Conservation (phyloP, 106 monocot species). For the Dioscorea alata region DNA sequence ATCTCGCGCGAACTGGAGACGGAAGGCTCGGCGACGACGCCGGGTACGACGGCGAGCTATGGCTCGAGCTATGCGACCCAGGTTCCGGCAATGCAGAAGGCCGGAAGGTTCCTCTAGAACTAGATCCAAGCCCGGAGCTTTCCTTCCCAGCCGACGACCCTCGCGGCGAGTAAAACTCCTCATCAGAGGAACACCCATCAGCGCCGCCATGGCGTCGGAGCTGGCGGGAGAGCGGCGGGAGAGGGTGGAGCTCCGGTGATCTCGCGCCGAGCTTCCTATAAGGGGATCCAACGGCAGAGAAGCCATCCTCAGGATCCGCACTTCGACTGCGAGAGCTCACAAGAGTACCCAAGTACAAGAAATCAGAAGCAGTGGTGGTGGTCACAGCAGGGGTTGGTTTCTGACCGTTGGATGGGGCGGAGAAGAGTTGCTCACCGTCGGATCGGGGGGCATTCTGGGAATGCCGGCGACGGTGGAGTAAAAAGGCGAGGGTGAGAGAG, state of each 20-base stretch:
- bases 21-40: constrained; percentile 6
- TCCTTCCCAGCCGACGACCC: constrained; percentile 24
- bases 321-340: constrained; percentile 16
- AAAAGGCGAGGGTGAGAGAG: constrained; percentile 23
- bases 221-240: constrained; percentile 50
- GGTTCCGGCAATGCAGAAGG: constrained; percentile 21
- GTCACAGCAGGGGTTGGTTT: constrained; percentile 3
- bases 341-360: constrained; percentile 64
- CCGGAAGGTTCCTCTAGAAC: constrained; percentile 5
- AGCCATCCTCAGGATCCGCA: background rate
- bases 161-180: constrained; percentile 62
- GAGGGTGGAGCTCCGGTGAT: constrained; percentile 80
- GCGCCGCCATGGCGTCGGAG: constrained; percentile 14
- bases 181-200: constrained; percentile 28
- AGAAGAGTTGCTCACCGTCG: constrained; percentile 39
- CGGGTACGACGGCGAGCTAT: constrained; percentile 13
- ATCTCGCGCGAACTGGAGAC: constrained; percentile 10
- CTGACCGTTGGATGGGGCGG: constrained; percentile 17
- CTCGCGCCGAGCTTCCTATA: constrained; percentile 13
- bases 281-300: constrained; percentile 14
- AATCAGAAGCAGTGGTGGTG: constrained; percentile 27
- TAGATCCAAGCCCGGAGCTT: constrained; percentile 13
- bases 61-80: constrained; percentile 15
- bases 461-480: constrained; percentile 26
- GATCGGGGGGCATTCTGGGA: background rate